Conservation (phyloP, 164 flowering plant genomes). For the Berberis vulgaris region DNA sequence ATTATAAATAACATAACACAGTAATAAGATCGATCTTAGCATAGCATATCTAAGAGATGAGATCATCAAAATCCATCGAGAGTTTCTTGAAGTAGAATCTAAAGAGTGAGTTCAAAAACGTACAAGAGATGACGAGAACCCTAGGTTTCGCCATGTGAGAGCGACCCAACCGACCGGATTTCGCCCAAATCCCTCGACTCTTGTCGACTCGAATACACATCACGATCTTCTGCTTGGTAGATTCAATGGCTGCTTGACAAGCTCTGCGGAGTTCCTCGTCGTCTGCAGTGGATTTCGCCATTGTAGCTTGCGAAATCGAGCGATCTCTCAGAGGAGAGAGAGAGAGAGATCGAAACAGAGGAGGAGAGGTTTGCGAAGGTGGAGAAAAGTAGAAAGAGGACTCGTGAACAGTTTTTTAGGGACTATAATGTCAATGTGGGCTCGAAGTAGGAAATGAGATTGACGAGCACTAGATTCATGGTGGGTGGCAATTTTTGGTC, state of each 20-base stretch:
- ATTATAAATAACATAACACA: too few species aligned
- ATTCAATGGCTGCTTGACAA: constrained; percentile 81
- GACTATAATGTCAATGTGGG: too few species aligned
- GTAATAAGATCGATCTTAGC: too few species aligned
- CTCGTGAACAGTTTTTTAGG: too few species aligned
- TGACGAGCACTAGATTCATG: too few species aligned
- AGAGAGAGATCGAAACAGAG: neutral
- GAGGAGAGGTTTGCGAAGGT: too few species aligned
- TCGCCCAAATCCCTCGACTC: constrained; percentile 91
- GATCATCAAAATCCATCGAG: too few species aligned
- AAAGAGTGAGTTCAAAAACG: constrained; percentile 4
- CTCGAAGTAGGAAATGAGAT: too few species aligned
- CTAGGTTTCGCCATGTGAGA: constrained; percentile 85
- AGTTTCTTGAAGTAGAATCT: neutral
- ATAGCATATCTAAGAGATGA: too few species aligned
- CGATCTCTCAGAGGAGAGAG: neutral
- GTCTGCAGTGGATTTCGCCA: constrained; percentile 98
- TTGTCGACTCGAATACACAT: constrained; percentile 93
- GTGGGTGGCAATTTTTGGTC: too few species aligned
- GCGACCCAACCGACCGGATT: constrained; percentile 67
- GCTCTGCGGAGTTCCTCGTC: constrained; percentile 85
- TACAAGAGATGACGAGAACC: constrained; percentile 85
- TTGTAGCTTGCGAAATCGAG: constrained; percentile 5
- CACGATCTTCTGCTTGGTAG: constrained; percentile 67
- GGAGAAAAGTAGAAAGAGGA: too few species aligned